Evolutionary conservation across 2,329 filamentous ascomycete genomes (phyloP).

Genomic region (Nothomitra cinnamomea): DNA sequence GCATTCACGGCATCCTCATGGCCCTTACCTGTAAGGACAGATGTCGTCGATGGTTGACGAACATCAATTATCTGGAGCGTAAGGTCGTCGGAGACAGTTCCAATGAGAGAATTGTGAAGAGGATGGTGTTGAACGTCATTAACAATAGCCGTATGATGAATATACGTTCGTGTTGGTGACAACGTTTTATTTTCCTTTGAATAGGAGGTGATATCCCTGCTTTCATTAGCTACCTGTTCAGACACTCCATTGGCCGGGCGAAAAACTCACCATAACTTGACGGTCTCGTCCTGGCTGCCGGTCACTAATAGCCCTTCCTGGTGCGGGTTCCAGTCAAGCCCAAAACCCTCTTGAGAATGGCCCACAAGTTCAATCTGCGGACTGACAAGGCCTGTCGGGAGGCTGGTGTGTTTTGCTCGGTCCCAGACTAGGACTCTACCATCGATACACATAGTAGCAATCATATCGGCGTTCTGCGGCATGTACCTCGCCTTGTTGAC

Average conservation of each 20-base stretch:
- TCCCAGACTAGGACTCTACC: slow-evolving; percentile 86
- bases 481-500: slow-evolving; percentile 98
- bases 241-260: not conserved
- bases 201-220: slow-evolving; percentile 64
- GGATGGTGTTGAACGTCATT: slow-evolving; percentile 97
- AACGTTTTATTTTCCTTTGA: slow-evolving; percentile 52
- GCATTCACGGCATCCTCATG: slow-evolving; percentile 91
- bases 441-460: slow-evolving; percentile 82
- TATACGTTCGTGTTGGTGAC: slow-evolving; percentile 58
- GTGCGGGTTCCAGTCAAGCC: slow-evolving; percentile 82
- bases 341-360: slow-evolving; percentile 80
- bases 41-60: slow-evolving; percentile 48
- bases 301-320: slow-evolving; percentile 67
- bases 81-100: slow-evolving; percentile 86
- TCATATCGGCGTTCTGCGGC: slow-evolving; percentile 91
- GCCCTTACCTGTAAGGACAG: slow-evolving; percentile 54
- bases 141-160: slow-evolving; percentile 76
- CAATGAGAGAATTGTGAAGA: slow-evolving; percentile 67
- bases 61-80: slow-evolving; percentile 84
- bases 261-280: slow-evolving; percentile 61
- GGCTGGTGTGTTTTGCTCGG: slow-evolving; percentile 76
- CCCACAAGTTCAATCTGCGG: slow-evolving; percentile 75
- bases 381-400: slow-evolving; percentile 56
- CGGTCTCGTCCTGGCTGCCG: slow-evolving; percentile 81
- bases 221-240: not conserved